Evolutionary conservation across 495 filamentous ascomycete species (phyloP), one percentile per base, ranked within the genome.

Genomic region (Aspergillus avenaceus): DNA sequence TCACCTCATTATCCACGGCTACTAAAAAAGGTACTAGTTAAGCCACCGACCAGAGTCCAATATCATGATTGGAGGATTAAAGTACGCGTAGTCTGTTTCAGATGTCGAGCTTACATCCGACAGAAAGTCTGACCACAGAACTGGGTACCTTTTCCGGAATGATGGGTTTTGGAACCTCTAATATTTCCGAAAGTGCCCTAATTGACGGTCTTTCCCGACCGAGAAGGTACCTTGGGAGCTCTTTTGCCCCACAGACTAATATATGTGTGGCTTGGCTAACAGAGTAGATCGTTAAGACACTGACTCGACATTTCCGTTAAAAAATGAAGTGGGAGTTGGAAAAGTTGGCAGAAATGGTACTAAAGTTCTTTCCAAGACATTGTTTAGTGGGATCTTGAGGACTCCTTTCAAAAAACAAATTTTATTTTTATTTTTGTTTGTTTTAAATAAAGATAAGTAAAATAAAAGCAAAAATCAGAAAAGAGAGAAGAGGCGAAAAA

Each of bases 51-150:
- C 2, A 9, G 5, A 4, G 16, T 4, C 40, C 8, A 45, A 42
- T 42, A 27, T 12, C n/a, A 40, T 58, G 43, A 64, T 60, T 58
- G 57, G 61, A 26, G 28, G 40, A 38, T 16, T 21, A 4, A 22
- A 14, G 44, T 23, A 38, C 48, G 42, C 36, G 52, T 54, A 53
- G 56, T 32, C 40, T 62, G 68, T 71, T 71, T 71, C 68, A 71
- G 68, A 68, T 64, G 59, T 60, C 50, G 47, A 61, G 55, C 57
- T 61, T 43, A 41, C 44, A 50, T 38, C 34, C 34, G 34, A 38
- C 34, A 38, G 34, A 38, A 36, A 38, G 34, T 19, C 34, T 38
- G 50, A 55, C 53, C 42, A 53, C 50, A 59, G 53, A 54, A 54
- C 57, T 47, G 58, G 48, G 52, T 21, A 36, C 32, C 32, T 36